Conservation (phyloP, 2,329 filamentous ascomycete genomes). For the Penicillium thymicola region DNA sequence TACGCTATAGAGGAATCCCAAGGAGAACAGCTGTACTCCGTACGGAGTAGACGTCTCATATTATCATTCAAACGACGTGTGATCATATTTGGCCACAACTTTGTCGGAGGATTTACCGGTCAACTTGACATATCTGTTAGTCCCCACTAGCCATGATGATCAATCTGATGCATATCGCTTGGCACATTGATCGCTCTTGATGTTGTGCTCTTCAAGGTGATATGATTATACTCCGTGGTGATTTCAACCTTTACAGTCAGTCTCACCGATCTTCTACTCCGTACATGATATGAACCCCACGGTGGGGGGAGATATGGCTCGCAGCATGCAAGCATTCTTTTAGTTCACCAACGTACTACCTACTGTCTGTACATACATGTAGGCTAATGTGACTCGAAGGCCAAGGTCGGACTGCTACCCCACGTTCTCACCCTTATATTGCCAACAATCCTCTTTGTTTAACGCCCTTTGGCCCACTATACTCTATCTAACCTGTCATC, state of each 20-base stretch:
- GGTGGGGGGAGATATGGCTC: background rate
- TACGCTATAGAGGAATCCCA: no score
- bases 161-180: slow-evolving; percentile 25
- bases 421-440: background rate
- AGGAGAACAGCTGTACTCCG: background rate
- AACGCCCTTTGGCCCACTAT: background rate
- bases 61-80: background rate
- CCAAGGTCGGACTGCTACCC: background rate
- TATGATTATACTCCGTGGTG: background rate
- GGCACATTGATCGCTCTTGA: slow-evolving; percentile 12
- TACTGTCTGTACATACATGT: background rate
- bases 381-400: background rate
- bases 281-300: background rate
- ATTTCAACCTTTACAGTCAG: background rate
- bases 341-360: background rate
- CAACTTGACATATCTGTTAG: slow-evolving; percentile 10
- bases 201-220: background rate
- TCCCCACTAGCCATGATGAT: slow-evolving; percentile 18
- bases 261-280: slow-evolving; percentile 2
- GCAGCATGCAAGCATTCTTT: slow-evolving; percentile 3
- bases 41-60: background rate
- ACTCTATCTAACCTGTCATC: background rate
- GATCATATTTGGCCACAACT: background rate
- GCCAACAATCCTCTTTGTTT: background rate
- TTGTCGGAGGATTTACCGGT: slow-evolving; percentile 19